phyloP scores from a whole-genome alignment of 163 green algal genomes.

The Prototheca wickerhamii region DNA sequence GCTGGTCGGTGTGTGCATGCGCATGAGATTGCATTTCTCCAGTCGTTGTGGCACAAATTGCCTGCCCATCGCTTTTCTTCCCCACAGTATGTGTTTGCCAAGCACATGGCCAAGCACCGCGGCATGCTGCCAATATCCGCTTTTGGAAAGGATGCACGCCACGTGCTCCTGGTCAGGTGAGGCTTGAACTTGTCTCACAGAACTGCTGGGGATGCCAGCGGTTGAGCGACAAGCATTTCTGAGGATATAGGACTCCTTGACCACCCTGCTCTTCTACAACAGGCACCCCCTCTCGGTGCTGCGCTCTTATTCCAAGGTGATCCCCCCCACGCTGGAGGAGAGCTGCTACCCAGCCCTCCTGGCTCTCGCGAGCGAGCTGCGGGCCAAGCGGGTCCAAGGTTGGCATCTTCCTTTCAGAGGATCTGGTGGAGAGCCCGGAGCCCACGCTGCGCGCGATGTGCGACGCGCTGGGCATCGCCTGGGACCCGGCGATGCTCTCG shows the following conservation, averaged over 20 bases:
- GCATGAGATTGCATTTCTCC: too few relatives aligned
- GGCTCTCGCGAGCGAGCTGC: constrained; percentile 55
- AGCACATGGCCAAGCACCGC: constrained; percentile 72
- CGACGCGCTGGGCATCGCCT: constrained; percentile 40
- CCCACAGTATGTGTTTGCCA: constrained; percentile 42
- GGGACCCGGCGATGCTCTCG: constrained; percentile 51
- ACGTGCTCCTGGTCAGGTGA: constrained; percentile 56
- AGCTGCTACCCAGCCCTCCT: constrained; percentile 56
- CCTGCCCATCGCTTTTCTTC: too few relatives aligned
- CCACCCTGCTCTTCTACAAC: neutral
- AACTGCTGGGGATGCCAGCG: too few relatives aligned
- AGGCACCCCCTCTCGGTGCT: constrained; percentile 51
- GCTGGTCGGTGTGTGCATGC: too few relatives aligned
- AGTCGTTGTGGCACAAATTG: too few relatives aligned
- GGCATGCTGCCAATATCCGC: constrained; percentile 23
- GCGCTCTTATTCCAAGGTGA: constrained; percentile 52
- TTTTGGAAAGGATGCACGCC: constrained; percentile 27
- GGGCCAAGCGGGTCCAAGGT: constrained; percentile 2
- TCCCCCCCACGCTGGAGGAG: constrained; percentile 53
- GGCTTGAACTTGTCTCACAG: neutral
- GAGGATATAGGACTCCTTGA: too few relatives aligned
- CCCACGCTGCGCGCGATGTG: constrained; percentile 53
- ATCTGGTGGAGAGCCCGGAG: constrained; percentile 48
- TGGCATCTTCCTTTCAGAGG: constrained; percentile 51
- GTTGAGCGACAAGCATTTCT: too few relatives aligned